A percentile compares a stretch with the other conserved stretches of the same genome.
Evolutionary conservation across 148 eudicot genomes (phyloP).

Genomic region (Oxyria digyna): DNA sequence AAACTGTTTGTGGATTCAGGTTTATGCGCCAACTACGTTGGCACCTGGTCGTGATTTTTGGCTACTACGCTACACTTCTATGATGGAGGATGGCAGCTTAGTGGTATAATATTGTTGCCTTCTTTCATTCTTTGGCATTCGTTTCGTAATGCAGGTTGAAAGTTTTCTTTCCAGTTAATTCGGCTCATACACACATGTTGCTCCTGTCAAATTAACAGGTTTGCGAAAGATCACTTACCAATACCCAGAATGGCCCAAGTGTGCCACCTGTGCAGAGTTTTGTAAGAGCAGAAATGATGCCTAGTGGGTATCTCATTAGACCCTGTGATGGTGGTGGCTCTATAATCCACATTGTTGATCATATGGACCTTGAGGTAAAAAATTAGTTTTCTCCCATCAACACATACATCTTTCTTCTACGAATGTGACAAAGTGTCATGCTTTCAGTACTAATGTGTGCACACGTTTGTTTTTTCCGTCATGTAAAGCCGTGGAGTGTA

Average conservation of each 20-base stretch:
- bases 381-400: not conserved
- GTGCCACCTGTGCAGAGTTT: slow-evolving; percentile 67
- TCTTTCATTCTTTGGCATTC: not conserved
- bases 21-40: slow-evolving; percentile 95
- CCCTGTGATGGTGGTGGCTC: slow-evolving; percentile 89
- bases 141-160: not conserved
- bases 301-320: slow-evolving; percentile 71
- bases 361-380: slow-evolving; percentile 63
- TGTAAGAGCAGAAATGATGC: slow-evolving; percentile 69
- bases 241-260: slow-evolving; percentile 80
- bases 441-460: not conserved
- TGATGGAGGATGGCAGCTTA: slow-evolving; percentile 92
- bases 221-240: slow-evolving; percentile 87
- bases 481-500: slow-evolving; percentile 62
- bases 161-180: not conserved
- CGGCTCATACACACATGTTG: not conserved
- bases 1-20: slow-evolving; percentile 27
- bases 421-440: not conserved
- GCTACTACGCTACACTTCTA: slow-evolving; percentile 84
- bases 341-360: slow-evolving; percentile 75
- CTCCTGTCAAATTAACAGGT: slow-evolving; percentile 28
- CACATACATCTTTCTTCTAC: not conserved
- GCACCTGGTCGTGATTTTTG: slow-evolving; percentile 98
- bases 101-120: slow-evolving; percentile 36
- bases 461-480: not conserved